Evolutionary conservation across 805 yeast genomes (phyloP), one percentile per base, ranked within the genome.

Genomic region (Phaffomyces thermotolerans): DNA sequence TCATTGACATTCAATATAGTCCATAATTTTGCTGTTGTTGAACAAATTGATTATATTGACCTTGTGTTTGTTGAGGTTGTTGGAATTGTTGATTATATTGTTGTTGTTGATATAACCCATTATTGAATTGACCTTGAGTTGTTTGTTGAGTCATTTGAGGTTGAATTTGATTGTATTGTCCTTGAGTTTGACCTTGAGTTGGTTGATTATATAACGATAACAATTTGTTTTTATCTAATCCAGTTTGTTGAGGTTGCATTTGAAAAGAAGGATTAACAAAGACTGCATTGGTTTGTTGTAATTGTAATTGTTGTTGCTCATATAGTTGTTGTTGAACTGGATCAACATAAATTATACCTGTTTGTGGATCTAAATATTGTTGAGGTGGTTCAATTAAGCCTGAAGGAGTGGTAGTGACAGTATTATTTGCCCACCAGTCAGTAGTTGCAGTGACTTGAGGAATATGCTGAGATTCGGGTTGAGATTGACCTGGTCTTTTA

Each of bases 301-400:
- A 46, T 32, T 40, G 46, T 40, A 54, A 53, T 29, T 56, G 58
- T 36, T 55, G 59, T 13, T 48, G 52, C 31, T 51, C 51, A 39
- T 54, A 58, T 35, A 52, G 55, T 34, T 58, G 59, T 40, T 81
- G 84, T 53, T 82, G 88, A 37, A 74, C 78, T 10, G 79, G 72
- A 54, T 84, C 90, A 31, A 83, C 75, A 52, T 83, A 84, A 4
- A 81, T 62, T 39, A 77, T 73, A 12, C 91, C 90, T 0, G 88
- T 81, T 8, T 73, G 66, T 3, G 89, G 88, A 52, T 84, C 90
- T 18, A 81, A 70, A 57, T 79, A 84, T 55, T 82, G 91, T 65
- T 83, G 62, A 70, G 78, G 60, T 68, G 83, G 41, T 60, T 75
- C 64, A 56, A 59, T 8, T 51, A 57, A 10, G 54, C 65, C 47